Conservation (phyloP, 2,329 filamentous ascomycete genomes). For the Calcarisporium arbuscula region DNA sequence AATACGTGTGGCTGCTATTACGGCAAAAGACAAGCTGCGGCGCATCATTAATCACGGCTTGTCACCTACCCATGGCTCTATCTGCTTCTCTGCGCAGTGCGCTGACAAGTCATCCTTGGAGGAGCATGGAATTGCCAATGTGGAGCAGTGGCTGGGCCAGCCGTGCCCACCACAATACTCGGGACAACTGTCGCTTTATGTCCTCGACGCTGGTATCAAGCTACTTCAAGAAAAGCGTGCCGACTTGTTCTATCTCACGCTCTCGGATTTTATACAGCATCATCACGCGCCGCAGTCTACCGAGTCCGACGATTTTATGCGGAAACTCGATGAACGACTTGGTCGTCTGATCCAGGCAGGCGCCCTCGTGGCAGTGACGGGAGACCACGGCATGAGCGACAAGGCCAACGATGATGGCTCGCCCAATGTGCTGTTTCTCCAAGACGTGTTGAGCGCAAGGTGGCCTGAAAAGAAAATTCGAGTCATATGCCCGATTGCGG, state of each 20-base stretch:
- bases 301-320: conserved; percentile 31
- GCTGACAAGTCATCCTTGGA: conserved; percentile 27
- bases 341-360: conserved; percentile 25
- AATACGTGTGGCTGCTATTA: conserved; percentile 34
- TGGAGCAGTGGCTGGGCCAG: conserved; percentile 25
- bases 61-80: conserved; percentile 17
- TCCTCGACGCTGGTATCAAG: conserved; percentile 36
- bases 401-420: conserved; percentile 26
- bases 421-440: conserved; percentile 32
- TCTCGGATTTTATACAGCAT: conserved; percentile 39
- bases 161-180: conserved; percentile 33
- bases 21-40: conserved; percentile 38
- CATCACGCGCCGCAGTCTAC: conserved; percentile 29
- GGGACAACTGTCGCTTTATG: conserved; percentile 35
- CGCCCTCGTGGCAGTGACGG: conserved; percentile 31
- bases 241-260: conserved; percentile 35
- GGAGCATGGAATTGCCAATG: not conserved
- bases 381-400: conserved; percentile 37
- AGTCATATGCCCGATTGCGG: conserved; percentile 37
- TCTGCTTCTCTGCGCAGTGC: conserved; percentile 33
- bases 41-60: conserved; percentile 30
- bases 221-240: conserved; percentile 29
- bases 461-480: conserved; percentile 24
- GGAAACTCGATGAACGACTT: conserved; percentile 24
- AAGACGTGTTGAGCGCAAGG: conserved; percentile 26